Conservation (phyloP, 352 stramenopile species). For the Globisporangium spiculum region DNA sequence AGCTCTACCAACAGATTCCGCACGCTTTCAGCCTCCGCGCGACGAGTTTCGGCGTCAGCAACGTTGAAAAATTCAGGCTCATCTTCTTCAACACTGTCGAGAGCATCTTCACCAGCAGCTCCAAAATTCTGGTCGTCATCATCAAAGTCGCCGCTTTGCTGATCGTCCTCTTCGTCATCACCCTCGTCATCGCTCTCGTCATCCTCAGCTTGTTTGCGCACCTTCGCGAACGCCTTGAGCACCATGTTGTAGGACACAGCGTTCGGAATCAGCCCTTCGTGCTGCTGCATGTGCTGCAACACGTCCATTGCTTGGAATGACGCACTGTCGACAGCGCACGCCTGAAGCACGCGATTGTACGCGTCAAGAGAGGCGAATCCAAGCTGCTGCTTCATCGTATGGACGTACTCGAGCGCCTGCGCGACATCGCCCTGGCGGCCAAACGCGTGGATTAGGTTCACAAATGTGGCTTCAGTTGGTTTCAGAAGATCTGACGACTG, state of each 20-base stretch:
- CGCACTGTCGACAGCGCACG: slow-evolving; percentile 40
- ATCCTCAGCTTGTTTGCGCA: slow-evolving; percentile 20
- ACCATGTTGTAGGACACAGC: slow-evolving; percentile 58
- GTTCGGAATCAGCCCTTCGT: slow-evolving; percentile 29
- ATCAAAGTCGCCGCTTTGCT: slow-evolving; percentile 11
- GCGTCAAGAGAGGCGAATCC: slow-evolving; percentile 34
- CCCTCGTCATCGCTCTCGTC: slow-evolving; percentile 14
- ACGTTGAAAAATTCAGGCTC: background rate
- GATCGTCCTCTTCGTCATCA: slow-evolving; percentile 20
- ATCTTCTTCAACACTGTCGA: slow-evolving; percentile 6
- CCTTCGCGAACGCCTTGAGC: slow-evolving; percentile 46
- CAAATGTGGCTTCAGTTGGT: slow-evolving; percentile 40
- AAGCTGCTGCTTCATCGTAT: slow-evolving; percentile 45
- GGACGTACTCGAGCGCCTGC: slow-evolving; percentile 32
- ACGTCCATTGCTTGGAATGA: slow-evolving; percentile 41
- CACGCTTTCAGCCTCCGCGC: slow-evolving; percentile 2
- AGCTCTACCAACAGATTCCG: slow-evolving; percentile 19
- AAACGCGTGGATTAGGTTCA: slow-evolving; percentile 51
- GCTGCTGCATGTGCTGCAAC: slow-evolving; percentile 33
- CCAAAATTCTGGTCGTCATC: background rate
- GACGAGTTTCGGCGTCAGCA: background rate
- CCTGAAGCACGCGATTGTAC: slow-evolving; percentile 59
- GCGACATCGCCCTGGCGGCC: slow-evolving; percentile 45
- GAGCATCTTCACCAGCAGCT: background rate
- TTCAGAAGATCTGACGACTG: slow-evolving; percentile 33